Evolutionary conservation across 179 eudicot species (phyloP).

Genomic region (Silene vulgaris): DNA sequence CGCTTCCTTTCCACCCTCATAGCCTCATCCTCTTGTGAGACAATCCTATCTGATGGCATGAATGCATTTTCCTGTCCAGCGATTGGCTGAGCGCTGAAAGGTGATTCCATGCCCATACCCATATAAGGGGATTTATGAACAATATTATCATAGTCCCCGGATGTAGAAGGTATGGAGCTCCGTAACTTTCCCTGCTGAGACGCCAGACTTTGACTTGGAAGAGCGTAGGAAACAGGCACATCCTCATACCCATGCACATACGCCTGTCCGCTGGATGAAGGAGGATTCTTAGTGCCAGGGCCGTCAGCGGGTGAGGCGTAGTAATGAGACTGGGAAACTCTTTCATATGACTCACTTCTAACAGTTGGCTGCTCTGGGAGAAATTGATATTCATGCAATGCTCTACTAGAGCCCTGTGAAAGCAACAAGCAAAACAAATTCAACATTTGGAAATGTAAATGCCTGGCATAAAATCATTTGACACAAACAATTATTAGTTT

Average conservation of each 20-base stretch:
- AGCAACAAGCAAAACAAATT: conserved; percentile 16
- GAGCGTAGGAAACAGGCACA: conserved; percentile 42
- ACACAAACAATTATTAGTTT: background rate
- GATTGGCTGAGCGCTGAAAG: conserved; percentile 45
- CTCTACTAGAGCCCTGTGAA: conserved; percentile 59
- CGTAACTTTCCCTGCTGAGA: conserved; percentile 57
- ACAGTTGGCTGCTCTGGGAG: conserved; percentile 85
- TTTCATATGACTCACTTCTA: conserved; percentile 57
- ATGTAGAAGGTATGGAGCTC: conserved; percentile 47
- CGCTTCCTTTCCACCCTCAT: conserved; percentile 63
- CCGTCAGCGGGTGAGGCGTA: conserved; percentile 53
- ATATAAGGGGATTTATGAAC: conserved; percentile 35
- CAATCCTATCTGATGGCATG: conserved; percentile 45
- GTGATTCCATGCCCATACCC: conserved; percentile 43
- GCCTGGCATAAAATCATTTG: background rate
- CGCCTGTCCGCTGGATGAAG: conserved; percentile 46
- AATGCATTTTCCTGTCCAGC: conserved; percentile 41
- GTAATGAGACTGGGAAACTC: conserved; percentile 56
- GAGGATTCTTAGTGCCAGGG: conserved; percentile 42
- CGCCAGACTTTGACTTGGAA: conserved; percentile 50
- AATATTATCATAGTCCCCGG: conserved; percentile 44
- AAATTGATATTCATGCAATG: conserved; percentile 74
- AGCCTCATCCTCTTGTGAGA: conserved; percentile 56
- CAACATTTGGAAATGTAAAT: background rate
- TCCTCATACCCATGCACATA: conserved; percentile 52